phyloP scores from a whole-genome alignment of 2,329 filamentous ascomycete genomes.

The Pseudocercospora fuligena region DNA sequence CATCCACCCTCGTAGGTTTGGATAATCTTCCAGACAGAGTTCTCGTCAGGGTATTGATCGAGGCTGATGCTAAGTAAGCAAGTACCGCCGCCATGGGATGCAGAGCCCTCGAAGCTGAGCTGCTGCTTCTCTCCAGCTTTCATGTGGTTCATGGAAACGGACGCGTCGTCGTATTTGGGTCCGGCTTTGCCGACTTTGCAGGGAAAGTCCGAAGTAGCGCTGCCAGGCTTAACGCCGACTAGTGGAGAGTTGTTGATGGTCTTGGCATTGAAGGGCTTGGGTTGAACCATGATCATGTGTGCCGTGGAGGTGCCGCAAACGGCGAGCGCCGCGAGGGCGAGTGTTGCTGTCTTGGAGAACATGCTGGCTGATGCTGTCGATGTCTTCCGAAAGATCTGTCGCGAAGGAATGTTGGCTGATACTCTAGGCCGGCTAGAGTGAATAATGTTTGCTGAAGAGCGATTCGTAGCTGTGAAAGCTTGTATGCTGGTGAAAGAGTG shows the following conservation, averaged over 20 bases:
- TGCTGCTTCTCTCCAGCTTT: slow-evolving; percentile 64
- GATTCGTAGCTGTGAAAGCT: slow-evolving; percentile 10
- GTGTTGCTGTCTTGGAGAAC: slow-evolving; percentile 11
- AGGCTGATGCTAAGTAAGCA: slow-evolving; percentile 85
- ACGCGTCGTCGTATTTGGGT: slow-evolving; percentile 50
- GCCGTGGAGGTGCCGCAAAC: slow-evolving; percentile 57
- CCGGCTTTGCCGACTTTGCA: slow-evolving; percentile 56
- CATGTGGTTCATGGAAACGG: slow-evolving; percentile 63
- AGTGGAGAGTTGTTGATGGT: slow-evolving; percentile 70
- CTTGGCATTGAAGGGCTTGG: slow-evolving; percentile 65
- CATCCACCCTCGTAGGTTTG: slow-evolving; percentile 87
- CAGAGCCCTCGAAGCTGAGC: slow-evolving; percentile 72
- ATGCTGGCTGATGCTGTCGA: slow-evolving; percentile 23
- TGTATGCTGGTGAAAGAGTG: slow-evolving; percentile 17
- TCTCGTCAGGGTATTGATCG: slow-evolving; percentile 69
- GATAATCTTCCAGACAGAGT: slow-evolving; percentile 83
- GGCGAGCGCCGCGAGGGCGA: slow-evolving; percentile 43
- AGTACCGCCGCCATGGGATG: slow-evolving; percentile 85
- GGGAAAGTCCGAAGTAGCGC: slow-evolving; percentile 66
- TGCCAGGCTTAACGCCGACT: slow-evolving; percentile 51
- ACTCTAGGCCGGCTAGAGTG: slow-evolving; percentile 31
- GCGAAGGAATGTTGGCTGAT: slow-evolving; percentile 8
- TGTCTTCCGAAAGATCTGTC: slow-evolving; percentile 8
- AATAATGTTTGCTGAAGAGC: slow-evolving; percentile 21
- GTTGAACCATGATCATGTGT: slow-evolving; percentile 76